Evolutionary conservation across 2,329 filamentous ascomycete genomes (phyloP), one percentile per base, ranked within the genome.

Genomic region (Pseudocercospora vitis): DNA sequence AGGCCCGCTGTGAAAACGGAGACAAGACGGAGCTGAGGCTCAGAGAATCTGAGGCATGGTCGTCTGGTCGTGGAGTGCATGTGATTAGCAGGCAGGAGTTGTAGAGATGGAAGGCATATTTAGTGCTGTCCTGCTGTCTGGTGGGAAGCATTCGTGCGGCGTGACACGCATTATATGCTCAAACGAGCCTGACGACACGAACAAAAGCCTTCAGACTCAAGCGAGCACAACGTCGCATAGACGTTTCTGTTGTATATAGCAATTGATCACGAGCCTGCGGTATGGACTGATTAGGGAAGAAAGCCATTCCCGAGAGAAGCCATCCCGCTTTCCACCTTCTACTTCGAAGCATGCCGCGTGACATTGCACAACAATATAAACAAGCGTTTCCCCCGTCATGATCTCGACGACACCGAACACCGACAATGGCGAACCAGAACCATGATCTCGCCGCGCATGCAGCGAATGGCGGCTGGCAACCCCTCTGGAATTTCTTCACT

Each of bases 21-120:
- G 21, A 50, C 48, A 4, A 52, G 52, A 28, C 52, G 57, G 57
- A 49, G 56, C 32, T 62, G 58, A 18, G 37, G 23, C 47, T 57
- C 59, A 19, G 59, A 53, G 18, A 48, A 56, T 33, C 54, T 56
- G 32, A 45, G 11, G 21, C 33, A n/a, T 7, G 18, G 11, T 16
- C n/a, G n/a, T 19, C 21, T 23, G 18, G 16, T 19, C 21, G 3
- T 12, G 19, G 7, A 8, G 19, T 7, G n/a, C 5, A 28, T 8
- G 12, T 19, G 40, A 5, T 29, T 8, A 29, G 26, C 12, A 18
- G 24, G 24, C 28, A 6, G 19, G 42, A 19, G 24, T n/a, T 18
- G 3, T 5, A 14, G 19, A 12, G 18, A 16, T 23, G 7, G 3
- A 2, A 26, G n/a, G 42, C 42, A 29, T 45, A 1, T 23, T 12